phyloP scores from a whole-genome alignment of 2,329 filamentous ascomycete species.

The Phaeosphaeria sp. region DNA sequence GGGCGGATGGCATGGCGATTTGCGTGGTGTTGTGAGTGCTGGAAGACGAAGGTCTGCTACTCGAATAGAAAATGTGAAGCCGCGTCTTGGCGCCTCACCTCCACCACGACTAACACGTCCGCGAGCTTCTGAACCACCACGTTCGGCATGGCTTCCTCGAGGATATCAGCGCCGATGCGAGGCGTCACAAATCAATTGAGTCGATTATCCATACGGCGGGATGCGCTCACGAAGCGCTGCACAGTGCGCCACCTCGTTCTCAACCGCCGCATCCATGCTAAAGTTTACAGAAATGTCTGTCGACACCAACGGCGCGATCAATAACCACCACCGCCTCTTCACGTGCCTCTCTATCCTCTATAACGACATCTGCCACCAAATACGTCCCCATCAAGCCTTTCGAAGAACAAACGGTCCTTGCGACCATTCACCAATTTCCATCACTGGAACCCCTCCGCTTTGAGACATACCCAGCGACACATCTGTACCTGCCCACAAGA shows the following conservation, averaged over 20 bases:
- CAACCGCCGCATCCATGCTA: constrained; percentile 41
- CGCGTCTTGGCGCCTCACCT: constrained; percentile 6
- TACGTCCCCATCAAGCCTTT: constrained; percentile 41
- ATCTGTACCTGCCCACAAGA: constrained; percentile 85
- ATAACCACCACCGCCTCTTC: constrained; percentile 57
- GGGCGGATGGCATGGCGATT: constrained; percentile 42
- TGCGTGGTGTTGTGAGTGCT: constrained; percentile 9
- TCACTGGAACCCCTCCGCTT: constrained; percentile 82
- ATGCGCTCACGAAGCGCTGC: constrained; percentile 54
- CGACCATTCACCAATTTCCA: constrained; percentile 91
- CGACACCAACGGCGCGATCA: constrained; percentile 32
- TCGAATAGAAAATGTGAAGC: constrained; percentile 26
- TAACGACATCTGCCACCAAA: constrained; percentile 50
- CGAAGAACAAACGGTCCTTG: constrained; percentile 65
- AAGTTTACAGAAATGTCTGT: constrained; percentile 32
- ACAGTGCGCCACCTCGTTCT: constrained; percentile 53
- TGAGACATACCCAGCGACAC: constrained; percentile 78
- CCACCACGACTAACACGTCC: constrained; percentile 7
- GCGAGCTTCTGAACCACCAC: constrained; percentile 22
- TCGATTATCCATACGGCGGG: constrained; percentile 34
- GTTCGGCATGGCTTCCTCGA: constrained; percentile 50
- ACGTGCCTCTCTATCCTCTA: constrained; percentile 61
- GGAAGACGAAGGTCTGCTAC: constrained; percentile 5
- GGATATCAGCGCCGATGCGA: constrained; percentile 46
- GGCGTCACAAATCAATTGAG: constrained; percentile 39